Evolutionary conservation across 2,329 filamentous ascomycete species (phyloP).

Genomic region (Colletotrichum sp.): DNA sequence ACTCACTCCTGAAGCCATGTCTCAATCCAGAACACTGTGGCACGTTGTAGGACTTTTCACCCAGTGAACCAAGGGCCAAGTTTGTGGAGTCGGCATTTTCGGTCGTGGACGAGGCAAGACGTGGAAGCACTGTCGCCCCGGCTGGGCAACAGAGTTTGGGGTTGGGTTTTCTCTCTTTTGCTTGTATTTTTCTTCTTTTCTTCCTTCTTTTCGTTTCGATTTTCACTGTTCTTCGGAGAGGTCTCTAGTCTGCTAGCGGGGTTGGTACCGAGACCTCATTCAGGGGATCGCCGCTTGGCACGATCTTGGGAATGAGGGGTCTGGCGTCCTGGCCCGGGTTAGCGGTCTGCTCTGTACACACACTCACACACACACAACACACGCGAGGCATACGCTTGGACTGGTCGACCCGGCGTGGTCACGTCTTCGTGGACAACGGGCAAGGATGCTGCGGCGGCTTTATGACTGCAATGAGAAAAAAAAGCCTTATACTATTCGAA

Average conservation of each 20-base stretch:
- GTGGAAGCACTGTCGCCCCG: background rate
- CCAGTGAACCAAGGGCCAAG: background rate
- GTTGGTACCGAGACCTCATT: background rate
- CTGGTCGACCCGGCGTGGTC: background rate
- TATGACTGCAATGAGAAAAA: background rate
- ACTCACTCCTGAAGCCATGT: background rate
- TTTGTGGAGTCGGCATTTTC: background rate
- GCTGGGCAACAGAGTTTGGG: background rate
- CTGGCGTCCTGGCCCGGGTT: background rate
- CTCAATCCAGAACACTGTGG: background rate
- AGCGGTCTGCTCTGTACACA: background rate
- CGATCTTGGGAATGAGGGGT: background rate
- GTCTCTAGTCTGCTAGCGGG: background rate
- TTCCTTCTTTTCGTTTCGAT: background rate
- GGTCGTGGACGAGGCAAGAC: background rate
- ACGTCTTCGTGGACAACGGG: background rate
- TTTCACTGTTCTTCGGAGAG: background rate
- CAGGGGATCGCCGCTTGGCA: background rate
- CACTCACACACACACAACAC: background rate
- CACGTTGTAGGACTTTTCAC: conserved; percentile 1
- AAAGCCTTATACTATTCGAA: background rate
- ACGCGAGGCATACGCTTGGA: background rate
- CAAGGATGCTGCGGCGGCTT: background rate
- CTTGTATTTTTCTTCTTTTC: conserved; percentile 11
- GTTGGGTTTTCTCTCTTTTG: background rate